Percentiles rank a stretch among this genome's conserved stretches.
Conservation (phyloP, 352 stramenopile genomes). For the Globisporangium abappressorium region DNA sequence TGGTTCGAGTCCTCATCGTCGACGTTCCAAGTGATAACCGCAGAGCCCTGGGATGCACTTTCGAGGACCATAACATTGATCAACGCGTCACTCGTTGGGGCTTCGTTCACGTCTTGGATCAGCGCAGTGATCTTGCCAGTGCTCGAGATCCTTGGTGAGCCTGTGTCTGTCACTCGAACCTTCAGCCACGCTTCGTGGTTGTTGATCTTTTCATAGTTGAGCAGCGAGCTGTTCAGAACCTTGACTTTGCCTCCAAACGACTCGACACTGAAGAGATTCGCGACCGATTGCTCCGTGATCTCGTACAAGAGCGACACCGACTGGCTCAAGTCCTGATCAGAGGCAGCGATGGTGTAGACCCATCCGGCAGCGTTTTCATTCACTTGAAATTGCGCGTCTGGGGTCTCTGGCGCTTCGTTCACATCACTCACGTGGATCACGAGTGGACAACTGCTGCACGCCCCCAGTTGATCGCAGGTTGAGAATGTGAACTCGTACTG, state of each 20-base stretch:
- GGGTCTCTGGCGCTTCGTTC: slow-evolving; percentile 7
- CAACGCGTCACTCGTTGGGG: slow-evolving; percentile 8
- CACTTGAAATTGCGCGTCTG: slow-evolving; percentile 22
- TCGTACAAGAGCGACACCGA: slow-evolving; percentile 31
- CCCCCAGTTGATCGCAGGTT: slow-evolving; percentile 3
- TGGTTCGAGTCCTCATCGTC: slow-evolving; percentile 24
- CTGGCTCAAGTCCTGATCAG: slow-evolving; percentile 39
- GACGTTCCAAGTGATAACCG: slow-evolving; percentile 26
- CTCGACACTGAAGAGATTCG: slow-evolving; percentile 27
- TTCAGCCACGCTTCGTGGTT: slow-evolving; percentile 46
- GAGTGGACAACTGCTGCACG: slow-evolving; percentile 4
- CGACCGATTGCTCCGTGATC: slow-evolving; percentile 38
- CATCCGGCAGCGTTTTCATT: slow-evolving; percentile 31
- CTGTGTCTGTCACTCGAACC: slow-evolving; percentile 44
- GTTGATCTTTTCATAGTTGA: slow-evolving; percentile 42
- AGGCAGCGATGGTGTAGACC: slow-evolving; percentile 33
- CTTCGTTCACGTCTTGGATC: slow-evolving; percentile 25
- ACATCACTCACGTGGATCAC: slow-evolving; percentile 8
- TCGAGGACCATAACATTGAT: slow-evolving; percentile 16
- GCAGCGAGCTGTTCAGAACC: slow-evolving; percentile 1
- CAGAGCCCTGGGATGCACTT: slow-evolving; percentile 8
- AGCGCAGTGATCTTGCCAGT: slow-evolving; percentile 19
- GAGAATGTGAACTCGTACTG: slow-evolving; percentile 9
- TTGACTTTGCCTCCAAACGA: background rate
- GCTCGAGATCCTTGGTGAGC: slow-evolving; percentile 29